Evolutionary conservation across 345 rosid genomes (phyloP), one percentile per base, ranked within the genome.

Genomic region (Citrus sp.): DNA sequence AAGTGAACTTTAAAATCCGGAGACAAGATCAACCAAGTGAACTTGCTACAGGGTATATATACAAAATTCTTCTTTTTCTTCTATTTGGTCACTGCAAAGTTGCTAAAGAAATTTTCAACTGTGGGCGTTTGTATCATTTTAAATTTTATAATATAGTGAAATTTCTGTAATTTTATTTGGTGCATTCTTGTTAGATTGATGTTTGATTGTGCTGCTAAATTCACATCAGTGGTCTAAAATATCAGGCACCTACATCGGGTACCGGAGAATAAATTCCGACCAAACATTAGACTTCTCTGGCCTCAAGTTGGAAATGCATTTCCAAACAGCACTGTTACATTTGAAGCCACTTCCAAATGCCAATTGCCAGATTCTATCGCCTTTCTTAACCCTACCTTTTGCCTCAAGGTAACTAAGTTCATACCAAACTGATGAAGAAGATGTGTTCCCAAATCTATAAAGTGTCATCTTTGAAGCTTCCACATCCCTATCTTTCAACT

Each of bases 391-490:
- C 49, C 22, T 79, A 25, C 78, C 78, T 73, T 79, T 79, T 32
- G 74, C 78, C 72, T 81, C 83, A 28, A 81, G 51, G 73, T 81
- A 81, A 7, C 77, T 24, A 38, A 81, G 60, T 59, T 58, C 69
- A 58, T 77, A 81, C 77, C 83, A 81, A 13, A 77, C 25, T 2
- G 84, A 77, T 37, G 84, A 81, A 4, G 74, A 77, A 14, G 84
- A 77, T 32, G 80, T 72, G 73, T 81, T 81, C 30, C 80, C 80
- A 34, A 72, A 81, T 63, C 76, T 54, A 30, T 81, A 4, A 13
- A 81, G 73, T 21, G 80, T 77, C 84, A 42, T 81, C 74, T 67
- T 72, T 28, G 80, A 81, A 63, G 83, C 80, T 64, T 81, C 77
- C 65, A 70, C 72, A 60, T 77, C 72, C 7, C 30, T n/a, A 10